Conservation (phyloP, 106 monocot genomes). For the Acanthochlamys bracteata region DNA sequence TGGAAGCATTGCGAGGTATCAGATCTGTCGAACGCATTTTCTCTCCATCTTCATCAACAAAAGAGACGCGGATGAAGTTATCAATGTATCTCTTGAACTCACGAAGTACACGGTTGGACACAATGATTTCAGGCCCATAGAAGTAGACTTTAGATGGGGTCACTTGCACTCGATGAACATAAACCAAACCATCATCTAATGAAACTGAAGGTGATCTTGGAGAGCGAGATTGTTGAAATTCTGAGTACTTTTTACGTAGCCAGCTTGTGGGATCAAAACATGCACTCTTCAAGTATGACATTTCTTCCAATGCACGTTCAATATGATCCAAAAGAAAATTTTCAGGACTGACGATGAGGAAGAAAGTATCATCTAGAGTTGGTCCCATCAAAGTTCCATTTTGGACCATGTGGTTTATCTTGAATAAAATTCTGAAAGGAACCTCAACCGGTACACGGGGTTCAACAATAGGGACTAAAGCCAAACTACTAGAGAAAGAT, state of each 20-base stretch:
- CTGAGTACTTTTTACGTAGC: conserved; percentile 35
- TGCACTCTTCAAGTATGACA: conserved; percentile 45
- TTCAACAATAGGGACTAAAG: conserved; percentile 64
- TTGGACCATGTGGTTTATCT: conserved; percentile 81
- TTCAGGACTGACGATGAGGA: conserved; percentile 25
- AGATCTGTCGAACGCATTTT: conserved; percentile 62
- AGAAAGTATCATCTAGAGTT: conserved; percentile 53
- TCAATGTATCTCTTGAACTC: conserved; percentile 40
- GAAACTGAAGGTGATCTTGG: conserved; percentile 28
- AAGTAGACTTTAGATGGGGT: conserved; percentile 82
- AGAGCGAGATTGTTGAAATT: conserved; percentile 11
- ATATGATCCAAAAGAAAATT: conserved; percentile 24
- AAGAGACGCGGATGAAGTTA: conserved; percentile 81
- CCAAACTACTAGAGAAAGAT: conserved; percentile 44
- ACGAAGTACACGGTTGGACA: conserved; percentile 84
- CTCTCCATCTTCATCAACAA: conserved; percentile 75
- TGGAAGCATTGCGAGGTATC: conserved; percentile 19
- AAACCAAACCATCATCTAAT: conserved; percentile 66
- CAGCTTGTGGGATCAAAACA: conserved; percentile 55
- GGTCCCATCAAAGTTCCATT: conserved; percentile 80
- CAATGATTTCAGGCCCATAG: conserved; percentile 72
- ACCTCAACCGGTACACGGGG: conserved; percentile 24
- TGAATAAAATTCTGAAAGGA: conserved; percentile 66
- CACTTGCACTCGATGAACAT: conserved; percentile 72
- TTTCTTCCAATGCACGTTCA: conserved; percentile 55